These are phyloP conservation scores for Heritiera fomes DNA, from an alignment of 345 rosid genomes.

Conservation along the genomic window DNA sequence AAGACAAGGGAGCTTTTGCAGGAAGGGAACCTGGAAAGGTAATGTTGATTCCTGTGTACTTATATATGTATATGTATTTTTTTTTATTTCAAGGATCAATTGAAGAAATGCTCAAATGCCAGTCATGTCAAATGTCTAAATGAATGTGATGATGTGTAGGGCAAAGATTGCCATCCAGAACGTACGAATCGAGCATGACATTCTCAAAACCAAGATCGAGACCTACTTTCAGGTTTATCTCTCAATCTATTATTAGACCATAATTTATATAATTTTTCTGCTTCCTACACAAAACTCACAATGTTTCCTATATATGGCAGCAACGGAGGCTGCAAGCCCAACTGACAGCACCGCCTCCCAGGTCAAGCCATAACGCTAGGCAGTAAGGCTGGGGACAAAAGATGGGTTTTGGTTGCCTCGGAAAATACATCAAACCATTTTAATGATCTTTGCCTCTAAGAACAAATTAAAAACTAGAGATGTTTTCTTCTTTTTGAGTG, in stretches of 20 bases:
- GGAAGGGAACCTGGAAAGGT: constrained; percentile 28
- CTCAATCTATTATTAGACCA: neutral
- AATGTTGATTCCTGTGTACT: neutral
- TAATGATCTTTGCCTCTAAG: too few relatives aligned
- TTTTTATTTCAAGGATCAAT: too few relatives aligned
- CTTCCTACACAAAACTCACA: neutral
- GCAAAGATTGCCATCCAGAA: constrained; percentile 13
- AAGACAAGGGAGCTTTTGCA: constrained; percentile 6
- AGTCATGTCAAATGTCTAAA: neutral
- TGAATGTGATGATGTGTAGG: constrained; percentile 17
- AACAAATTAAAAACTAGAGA: too few relatives aligned
- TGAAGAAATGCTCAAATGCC: too few relatives aligned
- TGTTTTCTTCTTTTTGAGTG: too few relatives aligned
- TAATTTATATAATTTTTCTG: neutral
- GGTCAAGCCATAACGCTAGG: neutral
- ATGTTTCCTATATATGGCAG: constrained; percentile 2
- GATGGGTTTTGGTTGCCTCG: too few relatives aligned
- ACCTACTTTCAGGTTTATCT: constrained; percentile 33
- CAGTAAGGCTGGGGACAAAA: too few relatives aligned
- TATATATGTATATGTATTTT: too few relatives aligned
- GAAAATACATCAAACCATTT: too few relatives aligned
- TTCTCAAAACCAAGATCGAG: constrained; percentile 22
- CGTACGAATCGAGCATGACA: constrained; percentile 18
- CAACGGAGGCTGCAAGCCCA: neutral
- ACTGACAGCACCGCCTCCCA: neutral